Evolutionary conservation across 345 rosid species (phyloP), one percentile per base, ranked within the genome.

Genomic region (Hypericum perforatum): DNA sequence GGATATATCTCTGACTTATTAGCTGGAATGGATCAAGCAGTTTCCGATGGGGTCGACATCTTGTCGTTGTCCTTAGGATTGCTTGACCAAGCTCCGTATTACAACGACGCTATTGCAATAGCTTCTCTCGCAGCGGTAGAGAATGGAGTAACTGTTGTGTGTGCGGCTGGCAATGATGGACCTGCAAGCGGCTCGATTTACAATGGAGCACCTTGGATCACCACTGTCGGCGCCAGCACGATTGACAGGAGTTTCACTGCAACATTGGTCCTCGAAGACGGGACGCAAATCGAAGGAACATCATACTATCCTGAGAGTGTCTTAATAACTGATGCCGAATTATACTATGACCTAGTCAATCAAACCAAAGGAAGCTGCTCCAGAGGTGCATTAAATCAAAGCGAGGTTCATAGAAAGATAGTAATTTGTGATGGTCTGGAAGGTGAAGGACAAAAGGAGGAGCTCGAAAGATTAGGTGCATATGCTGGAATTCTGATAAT

Each of bases 21-120:
- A 7, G 86, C 85, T 6, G 82, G 78, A 9, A 78, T 82, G 65
- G 95, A 85, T 61, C 81, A 78, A 56, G 89, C 89, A 7, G 76
- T 80, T 47, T 75, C 72, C 32, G 89, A 85, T 54, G 78, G 89
- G 38, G 83, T 82, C 6, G 80, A 82, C 48, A 57, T 85, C 43
- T 59, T 82, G 66, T 82, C 89, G 6, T 4, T 85, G 9, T 85
- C 87, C 7, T 51, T 85, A 0, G 87, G 85, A 9, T 58, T 22
- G 32, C 1, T 85, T 36, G 12, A 12, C 6, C 64, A 9, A 8
- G 36, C 65, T 12, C 70, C 72, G 1, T 72, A 69, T 58, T 72
- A 56, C 53, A 32, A 50, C 9, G 75, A 72, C 49, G 63, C 54
- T 7, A 74, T 85, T 5, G 85, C 86, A 53, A 72, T 79, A 6